A percentile compares a stretch with the other conserved stretches of the same genome.
These are phyloP conservation scores for Crucibulum laeve DNA, from an alignment of 768 basidiomycete species.

Conservation along the genomic window DNA sequence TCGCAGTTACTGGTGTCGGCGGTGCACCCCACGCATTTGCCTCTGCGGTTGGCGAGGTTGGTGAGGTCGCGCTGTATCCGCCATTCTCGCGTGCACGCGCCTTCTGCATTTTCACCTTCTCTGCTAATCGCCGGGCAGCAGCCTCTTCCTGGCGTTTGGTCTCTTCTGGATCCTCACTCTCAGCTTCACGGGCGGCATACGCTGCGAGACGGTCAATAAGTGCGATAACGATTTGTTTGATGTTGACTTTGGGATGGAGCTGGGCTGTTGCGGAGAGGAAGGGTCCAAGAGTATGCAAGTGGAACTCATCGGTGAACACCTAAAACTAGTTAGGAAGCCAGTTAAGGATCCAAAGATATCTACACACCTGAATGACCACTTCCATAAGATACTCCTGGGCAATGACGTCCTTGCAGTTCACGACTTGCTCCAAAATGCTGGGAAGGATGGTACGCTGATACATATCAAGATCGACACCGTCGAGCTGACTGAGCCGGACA, in stretches of 20 bases:
- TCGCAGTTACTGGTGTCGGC: conserved; percentile 30
- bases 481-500: conserved; percentile 90
- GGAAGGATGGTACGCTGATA: conserved; percentile 86
- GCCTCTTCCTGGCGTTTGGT: conserved; percentile 92
- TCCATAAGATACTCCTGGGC: conserved; percentile 99
- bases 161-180: conserved; percentile 94
- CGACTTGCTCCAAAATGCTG: conserved; percentile 92
- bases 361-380: conserved; percentile 89
- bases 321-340: conserved; percentile 21
- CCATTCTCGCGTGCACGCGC: conserved; percentile 54
- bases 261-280: conserved; percentile 96
- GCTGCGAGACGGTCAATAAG: conserved; percentile 94
- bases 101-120: conserved; percentile 77
- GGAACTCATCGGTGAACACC: conserved; percentile 99
- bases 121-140: conserved; percentile 82
- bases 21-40: conserved; percentile 40
- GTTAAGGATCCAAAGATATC: background rate
- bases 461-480: conserved; percentile 93
- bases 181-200: conserved; percentile 95
- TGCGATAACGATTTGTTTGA: conserved; percentile 97
- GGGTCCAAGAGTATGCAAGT: conserved; percentile 90
- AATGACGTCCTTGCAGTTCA: conserved; percentile 97
- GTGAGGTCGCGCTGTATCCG: conserved; percentile 24
- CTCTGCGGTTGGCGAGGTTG: conserved; percentile 34
- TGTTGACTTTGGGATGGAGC: conserved; percentile 96